Conservation (phyloP, 78 protist genomes). For the Planoprotostelium fungivorum region DNA sequence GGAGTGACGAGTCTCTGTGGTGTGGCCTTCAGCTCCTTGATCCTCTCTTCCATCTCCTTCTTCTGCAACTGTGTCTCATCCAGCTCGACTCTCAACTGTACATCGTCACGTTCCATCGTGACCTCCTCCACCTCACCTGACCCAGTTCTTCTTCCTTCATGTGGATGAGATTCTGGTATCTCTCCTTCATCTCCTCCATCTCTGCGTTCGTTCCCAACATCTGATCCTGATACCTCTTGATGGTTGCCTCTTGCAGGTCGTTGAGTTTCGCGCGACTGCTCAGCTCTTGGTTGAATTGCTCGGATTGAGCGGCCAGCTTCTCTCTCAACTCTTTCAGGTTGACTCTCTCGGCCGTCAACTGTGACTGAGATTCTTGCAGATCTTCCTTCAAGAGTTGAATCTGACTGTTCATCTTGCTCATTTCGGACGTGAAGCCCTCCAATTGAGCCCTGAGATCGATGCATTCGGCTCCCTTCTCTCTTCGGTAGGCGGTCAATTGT, state of each 20-base stretch:
- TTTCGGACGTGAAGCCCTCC: not conserved
- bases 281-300: not conserved
- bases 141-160: not conserved
- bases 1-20: not conserved
- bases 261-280: not conserved
- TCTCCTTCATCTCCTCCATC: not conserved
- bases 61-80: not conserved
- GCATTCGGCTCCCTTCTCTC: not conserved
- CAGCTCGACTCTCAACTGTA: not conserved
- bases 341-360: not conserved
- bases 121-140: no score
- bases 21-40: not conserved
- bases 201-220: not conserved
- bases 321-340: not conserved
- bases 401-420: not conserved
- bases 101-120: not conserved
- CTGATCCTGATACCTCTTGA: not conserved
- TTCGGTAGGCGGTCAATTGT: not conserved
- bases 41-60: not conserved
- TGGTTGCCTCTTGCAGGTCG: not conserved
- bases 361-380: not conserved
- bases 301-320: not conserved
- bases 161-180: not conserved
- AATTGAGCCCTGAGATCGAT: not conserved
- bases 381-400: not conserved